Evolutionary conservation across 2,329 filamentous ascomycete species (phyloP).

Genomic region (Pyricularia grisea): DNA sequence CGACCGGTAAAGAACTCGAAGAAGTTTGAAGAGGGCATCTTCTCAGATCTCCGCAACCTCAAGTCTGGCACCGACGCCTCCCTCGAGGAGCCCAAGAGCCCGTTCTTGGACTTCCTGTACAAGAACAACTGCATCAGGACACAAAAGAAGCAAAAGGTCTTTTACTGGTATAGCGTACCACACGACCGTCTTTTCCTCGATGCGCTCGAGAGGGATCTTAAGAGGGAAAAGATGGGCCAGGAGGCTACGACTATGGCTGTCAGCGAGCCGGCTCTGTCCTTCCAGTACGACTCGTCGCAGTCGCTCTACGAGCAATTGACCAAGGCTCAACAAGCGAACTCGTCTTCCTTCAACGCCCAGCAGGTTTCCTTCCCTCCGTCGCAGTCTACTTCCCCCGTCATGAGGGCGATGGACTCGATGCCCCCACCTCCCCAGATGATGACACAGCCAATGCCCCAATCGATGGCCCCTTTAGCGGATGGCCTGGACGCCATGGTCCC

Average conservation of each 20-base stretch:
- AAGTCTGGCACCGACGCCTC: constrained; percentile 98
- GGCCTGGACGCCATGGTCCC: constrained; percentile 65
- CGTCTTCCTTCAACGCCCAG: constrained; percentile 87
- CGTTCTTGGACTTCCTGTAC: constrained; percentile 97
- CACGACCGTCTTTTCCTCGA: constrained; percentile 97
- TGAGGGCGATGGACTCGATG: constrained; percentile 90
- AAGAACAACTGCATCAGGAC: constrained; percentile 99
- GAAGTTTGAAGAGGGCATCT: constrained; percentile 99
- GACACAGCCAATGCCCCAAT: constrained; percentile 36
- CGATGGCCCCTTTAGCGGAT: constrained; percentile 45
- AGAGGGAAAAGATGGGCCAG: constrained; percentile 99
- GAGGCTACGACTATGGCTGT: constrained; percentile 95
- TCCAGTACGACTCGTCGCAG: constrained; percentile 98
- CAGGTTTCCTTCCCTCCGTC: constrained; percentile 59
- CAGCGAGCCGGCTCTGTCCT: constrained; percentile 92
- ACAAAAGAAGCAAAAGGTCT: constrained; percentile 99
- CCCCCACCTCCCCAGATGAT: constrained; percentile 56
- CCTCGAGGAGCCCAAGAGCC: constrained; percentile 96
- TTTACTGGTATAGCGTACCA: constrained; percentile 99
- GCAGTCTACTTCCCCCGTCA: constrained; percentile 79
- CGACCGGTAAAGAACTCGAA: constrained; percentile 99
- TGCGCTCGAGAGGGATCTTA: constrained; percentile 91
- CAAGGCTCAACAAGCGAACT: constrained; percentile 97
- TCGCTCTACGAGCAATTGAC: constrained; percentile 99
- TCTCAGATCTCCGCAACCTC: constrained; percentile 94